phyloP scores from a whole-genome alignment of 202 grass and related monocot genomes.

The Setaria viridis region DNA sequence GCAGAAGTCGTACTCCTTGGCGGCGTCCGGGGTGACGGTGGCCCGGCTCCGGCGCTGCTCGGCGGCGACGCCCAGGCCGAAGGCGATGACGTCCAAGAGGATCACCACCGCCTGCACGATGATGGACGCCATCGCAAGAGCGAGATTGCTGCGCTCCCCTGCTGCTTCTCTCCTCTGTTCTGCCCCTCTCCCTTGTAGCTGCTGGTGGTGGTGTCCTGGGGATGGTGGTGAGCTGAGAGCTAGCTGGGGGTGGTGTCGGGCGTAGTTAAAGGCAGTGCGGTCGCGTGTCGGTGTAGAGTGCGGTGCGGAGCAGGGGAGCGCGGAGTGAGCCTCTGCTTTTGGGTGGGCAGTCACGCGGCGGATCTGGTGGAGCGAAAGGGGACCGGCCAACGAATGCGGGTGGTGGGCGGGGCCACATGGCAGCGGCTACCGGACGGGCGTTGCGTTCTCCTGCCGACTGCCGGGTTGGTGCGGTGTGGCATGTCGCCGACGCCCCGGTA shows the following conservation, averaged over 20 bases:
- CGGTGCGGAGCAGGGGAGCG: background rate
- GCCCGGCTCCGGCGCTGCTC: slow-evolving; percentile 88
- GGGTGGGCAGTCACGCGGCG: slow-evolving; percentile 24
- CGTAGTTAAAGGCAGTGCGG: slow-evolving; percentile 24
- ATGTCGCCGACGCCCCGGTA: background rate
- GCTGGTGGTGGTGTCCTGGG: background rate
- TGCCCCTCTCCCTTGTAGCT: background rate
- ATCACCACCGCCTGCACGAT: slow-evolving; percentile 64
- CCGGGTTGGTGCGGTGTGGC: slow-evolving; percentile 12
- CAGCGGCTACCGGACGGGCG: slow-evolving; percentile 12
- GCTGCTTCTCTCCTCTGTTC: too few species aligned
- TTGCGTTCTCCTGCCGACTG: background rate
- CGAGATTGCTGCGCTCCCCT: too few species aligned
- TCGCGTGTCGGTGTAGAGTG: slow-evolving; percentile 52
- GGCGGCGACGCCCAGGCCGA: slow-evolving; percentile 82
- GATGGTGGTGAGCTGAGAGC: background rate
- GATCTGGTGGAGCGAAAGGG: slow-evolving; percentile 44
- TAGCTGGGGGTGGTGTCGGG: background rate
- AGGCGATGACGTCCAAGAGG: slow-evolving; percentile 67
- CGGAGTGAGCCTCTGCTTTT: background rate
- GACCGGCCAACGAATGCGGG: slow-evolving; percentile 40
- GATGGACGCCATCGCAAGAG: slow-evolving; percentile 63
- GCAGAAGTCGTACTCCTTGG: slow-evolving; percentile 75
- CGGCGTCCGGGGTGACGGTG: slow-evolving; percentile 55
- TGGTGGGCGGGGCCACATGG: background rate